Conservation (phyloP, 129 eudicot genomes). For the Arctium lappa region DNA sequence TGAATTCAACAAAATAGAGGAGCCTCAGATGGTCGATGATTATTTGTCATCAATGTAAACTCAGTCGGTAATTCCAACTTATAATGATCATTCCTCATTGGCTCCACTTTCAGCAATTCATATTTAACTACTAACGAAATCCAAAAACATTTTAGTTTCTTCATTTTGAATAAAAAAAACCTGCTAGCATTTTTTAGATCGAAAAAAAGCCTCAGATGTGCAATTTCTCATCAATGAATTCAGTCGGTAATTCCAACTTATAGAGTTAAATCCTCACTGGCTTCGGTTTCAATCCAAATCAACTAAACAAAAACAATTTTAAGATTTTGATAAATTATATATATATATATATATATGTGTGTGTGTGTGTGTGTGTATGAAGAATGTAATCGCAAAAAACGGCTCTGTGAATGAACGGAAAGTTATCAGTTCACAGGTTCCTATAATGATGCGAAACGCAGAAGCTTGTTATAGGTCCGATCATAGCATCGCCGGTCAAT, state of each 20-base stretch:
- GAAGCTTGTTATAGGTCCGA: slow-evolving; percentile 48
- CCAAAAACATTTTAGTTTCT: not conserved
- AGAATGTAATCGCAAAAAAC: slow-evolving; percentile 67
- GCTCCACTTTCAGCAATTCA: not conserved
- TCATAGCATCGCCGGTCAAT: slow-evolving; percentile 74
- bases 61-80: not conserved
- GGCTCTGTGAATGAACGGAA: slow-evolving; percentile 69
- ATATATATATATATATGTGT: no score
- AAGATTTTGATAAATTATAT: not conserved
- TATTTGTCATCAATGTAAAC: not conserved
- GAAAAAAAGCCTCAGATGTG: slow-evolving; percentile 60
- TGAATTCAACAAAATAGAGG: not conserved
- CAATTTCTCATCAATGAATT: slow-evolving; percentile 46
- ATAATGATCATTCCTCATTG: not conserved
- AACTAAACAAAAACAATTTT: not conserved
- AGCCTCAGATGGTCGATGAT: not conserved
- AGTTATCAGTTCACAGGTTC: slow-evolving; percentile 62
- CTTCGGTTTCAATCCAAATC: slow-evolving; percentile 8
- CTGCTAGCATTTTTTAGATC: not conserved
- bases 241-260: slow-evolving; percentile 84
- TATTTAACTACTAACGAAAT: not conserved
- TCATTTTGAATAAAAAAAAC: not conserved
- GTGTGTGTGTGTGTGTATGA: no score
- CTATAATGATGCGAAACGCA: slow-evolving; percentile 59
- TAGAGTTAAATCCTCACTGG: slow-evolving; percentile 44